Conservation (phyloP, 2,329 filamentous ascomycete genomes). For the Diplocarpon mali region DNA sequence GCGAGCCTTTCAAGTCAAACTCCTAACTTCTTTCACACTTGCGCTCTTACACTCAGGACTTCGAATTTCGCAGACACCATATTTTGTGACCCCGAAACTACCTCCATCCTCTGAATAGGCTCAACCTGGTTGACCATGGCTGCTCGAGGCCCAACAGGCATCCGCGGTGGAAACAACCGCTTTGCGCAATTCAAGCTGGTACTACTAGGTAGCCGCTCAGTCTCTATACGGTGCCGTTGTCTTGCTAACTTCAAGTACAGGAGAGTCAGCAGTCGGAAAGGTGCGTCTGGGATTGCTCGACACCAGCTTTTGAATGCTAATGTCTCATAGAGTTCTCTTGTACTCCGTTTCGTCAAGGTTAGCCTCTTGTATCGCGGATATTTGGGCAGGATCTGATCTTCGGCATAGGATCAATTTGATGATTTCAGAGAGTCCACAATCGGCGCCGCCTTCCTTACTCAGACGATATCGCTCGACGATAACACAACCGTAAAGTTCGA, state of each 20-base stretch:
- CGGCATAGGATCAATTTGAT: slow-evolving; percentile 87
- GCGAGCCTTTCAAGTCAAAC: not conserved
- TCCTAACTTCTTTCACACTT: not conserved
- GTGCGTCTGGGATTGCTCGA: slow-evolving; percentile 35
- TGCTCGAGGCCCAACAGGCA: slow-evolving; percentile 59
- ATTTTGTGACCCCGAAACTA: not conserved
- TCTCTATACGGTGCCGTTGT: not conserved
- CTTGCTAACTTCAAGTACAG: slow-evolving; percentile 43
- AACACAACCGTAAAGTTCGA: slow-evolving; percentile 99
- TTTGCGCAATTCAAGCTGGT: slow-evolving; percentile 99
- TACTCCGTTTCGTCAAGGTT: slow-evolving; percentile 96
- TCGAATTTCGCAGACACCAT: not conserved
- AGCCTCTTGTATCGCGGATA: slow-evolving; percentile 19
- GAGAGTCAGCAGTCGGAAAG: slow-evolving; percentile 98
- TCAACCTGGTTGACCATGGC: slow-evolving; percentile 51
- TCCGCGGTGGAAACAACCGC: slow-evolving; percentile 60
- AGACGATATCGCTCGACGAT: slow-evolving; percentile 96
- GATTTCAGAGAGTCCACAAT: slow-evolving; percentile 35
- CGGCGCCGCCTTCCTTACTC: slow-evolving; percentile 90
- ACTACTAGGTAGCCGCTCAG: slow-evolving; percentile 62
- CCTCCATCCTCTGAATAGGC: slow-evolving; percentile 4
- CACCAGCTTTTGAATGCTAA: slow-evolving; percentile 13
- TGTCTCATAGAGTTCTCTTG: slow-evolving; percentile 71
- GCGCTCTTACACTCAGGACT: not conserved
- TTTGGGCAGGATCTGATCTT: slow-evolving; percentile 3